A percentile compares a stretch with the other conserved stretches of the same genome.
Evolutionary conservation across 257 asterid species (phyloP).

Genomic region (Solanum piurae): DNA sequence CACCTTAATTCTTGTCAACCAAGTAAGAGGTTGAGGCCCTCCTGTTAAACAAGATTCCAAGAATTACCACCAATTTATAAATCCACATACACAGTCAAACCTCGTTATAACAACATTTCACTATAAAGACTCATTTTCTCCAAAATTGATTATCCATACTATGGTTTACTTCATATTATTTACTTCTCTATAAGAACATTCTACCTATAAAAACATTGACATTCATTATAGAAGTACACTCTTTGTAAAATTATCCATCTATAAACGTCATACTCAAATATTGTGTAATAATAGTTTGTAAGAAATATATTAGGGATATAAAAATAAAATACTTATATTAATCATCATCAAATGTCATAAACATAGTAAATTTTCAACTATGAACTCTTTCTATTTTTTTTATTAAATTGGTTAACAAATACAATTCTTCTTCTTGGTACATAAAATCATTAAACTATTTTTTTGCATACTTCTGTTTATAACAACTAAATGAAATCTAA

Average conservation of each 20-base stretch:
- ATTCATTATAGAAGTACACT: background rate
- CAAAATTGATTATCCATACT: background rate
- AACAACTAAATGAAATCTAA: background rate
- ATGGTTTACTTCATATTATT: background rate
- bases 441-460: background rate
- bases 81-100: background rate
- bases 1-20: constrained; percentile 81
- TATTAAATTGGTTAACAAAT: background rate
- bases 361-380: background rate
- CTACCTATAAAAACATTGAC: background rate
- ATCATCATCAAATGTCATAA: background rate
- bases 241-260: background rate
- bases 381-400: too few species aligned
- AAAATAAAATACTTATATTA: too few species aligned
- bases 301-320: too few species aligned
- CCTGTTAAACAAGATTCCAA: constrained; percentile 29
- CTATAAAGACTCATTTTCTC: background rate
- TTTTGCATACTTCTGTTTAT: background rate
- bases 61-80: background rate
- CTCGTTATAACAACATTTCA: background rate
- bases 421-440: background rate
- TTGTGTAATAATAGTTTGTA: background rate
- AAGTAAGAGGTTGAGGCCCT: constrained; percentile 72
- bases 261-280: background rate
- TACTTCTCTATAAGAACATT: background rate